phyloP scores from a whole-genome alignment of 352 stramenopile species.

The Phytopythium delawarense region DNA sequence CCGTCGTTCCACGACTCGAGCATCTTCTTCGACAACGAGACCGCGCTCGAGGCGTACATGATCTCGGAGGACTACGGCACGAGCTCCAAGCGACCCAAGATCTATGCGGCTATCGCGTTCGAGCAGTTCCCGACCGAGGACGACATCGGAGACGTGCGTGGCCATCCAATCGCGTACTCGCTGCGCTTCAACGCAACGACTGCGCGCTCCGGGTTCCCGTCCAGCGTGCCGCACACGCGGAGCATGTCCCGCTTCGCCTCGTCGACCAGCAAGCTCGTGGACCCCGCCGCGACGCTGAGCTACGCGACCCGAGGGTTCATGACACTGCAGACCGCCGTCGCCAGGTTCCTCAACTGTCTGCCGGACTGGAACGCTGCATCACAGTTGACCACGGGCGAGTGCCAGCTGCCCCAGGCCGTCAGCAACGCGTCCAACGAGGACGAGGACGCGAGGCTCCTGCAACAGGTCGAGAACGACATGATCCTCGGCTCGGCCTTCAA shows the following conservation, averaged over 20 bases:
- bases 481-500: slow-evolving; percentile 41
- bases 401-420: slow-evolving; percentile 37
- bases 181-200: slow-evolving; percentile 66
- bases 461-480: slow-evolving; percentile 46
- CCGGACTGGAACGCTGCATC: slow-evolving; percentile 38
- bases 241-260: slow-evolving; percentile 12
- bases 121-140: slow-evolving; percentile 33
- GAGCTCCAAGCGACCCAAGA: slow-evolving; percentile 44
- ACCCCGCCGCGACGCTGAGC: slow-evolving; percentile 20
- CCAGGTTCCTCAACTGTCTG: slow-evolving; percentile 63
- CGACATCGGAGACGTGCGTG: slow-evolving; percentile 29
- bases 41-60: slow-evolving; percentile 50
- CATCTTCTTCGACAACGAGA: slow-evolving; percentile 57
- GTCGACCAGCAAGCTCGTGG: slow-evolving; percentile 17
- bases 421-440: slow-evolving; percentile 15
- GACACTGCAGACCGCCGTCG: slow-evolving; percentile 65
- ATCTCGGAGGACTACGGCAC: slow-evolving; percentile 40
- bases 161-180: slow-evolving; percentile 49
- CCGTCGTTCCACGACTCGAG: slow-evolving; percentile 54
- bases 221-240: slow-evolving; percentile 40
- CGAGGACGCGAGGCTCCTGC: slow-evolving; percentile 35
- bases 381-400: slow-evolving; percentile 29
- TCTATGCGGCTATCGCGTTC: slow-evolving; percentile 69
- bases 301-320: slow-evolving; percentile 67
- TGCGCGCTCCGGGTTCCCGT: slow-evolving; percentile 22